These are phyloP conservation scores for Discostella stelligeroides DNA, from an alignment of 108 stramenopile species.

Conservation along the genomic window DNA sequence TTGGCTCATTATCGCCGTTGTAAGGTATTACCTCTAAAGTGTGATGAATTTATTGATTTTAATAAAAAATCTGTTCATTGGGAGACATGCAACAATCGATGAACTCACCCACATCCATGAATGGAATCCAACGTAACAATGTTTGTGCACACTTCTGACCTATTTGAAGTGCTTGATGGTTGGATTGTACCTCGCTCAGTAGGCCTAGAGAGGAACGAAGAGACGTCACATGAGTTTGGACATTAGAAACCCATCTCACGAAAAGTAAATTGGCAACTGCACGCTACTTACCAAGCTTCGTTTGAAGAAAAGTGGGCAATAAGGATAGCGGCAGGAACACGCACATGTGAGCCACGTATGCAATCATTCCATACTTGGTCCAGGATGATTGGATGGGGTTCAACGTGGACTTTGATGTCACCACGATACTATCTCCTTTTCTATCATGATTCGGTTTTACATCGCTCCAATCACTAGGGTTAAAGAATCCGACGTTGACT, in stretches of 20 bases:
- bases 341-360: conserved; percentile 70
- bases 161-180: conserved; percentile 55
- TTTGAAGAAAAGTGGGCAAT: conserved; percentile 52
- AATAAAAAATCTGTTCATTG: no score
- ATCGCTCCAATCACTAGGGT: conserved; percentile 1
- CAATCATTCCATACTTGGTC: conserved; percentile 60
- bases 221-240: no score
- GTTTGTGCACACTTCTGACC: conserved; percentile 70
- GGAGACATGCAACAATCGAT: not conserved
- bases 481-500: not conserved
- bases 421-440: not conserved
- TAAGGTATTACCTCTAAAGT: conserved; percentile 19
- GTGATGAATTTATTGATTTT: not conserved
- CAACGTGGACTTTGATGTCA: not conserved
- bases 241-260: no score
- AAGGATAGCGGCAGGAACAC: conserved; percentile 67
- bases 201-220: not conserved
- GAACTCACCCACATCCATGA: conserved; percentile 46
- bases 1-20: conserved; percentile 42
- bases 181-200: conserved; percentile 24
- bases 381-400: conserved; percentile 18
- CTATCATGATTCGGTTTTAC: not conserved
- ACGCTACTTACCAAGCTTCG: conserved; percentile 10
- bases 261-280: no score
- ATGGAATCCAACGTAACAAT: conserved; percentile 69